Evolutionary conservation across 495 filamentous ascomycete species (phyloP).

Genomic region (Bacidia rubella): DNA sequence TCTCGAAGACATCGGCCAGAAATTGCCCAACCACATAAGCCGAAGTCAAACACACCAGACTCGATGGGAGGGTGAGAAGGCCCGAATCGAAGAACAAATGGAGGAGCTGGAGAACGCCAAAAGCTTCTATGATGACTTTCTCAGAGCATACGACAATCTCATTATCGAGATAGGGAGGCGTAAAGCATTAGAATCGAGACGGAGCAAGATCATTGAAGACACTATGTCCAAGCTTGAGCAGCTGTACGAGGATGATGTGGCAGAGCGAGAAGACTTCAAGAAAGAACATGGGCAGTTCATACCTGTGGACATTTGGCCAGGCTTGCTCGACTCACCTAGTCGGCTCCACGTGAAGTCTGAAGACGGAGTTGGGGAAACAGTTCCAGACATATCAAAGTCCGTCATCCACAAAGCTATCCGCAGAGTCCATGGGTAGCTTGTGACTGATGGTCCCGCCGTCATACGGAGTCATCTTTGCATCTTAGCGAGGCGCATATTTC

Average conservation of each 20-base stretch:
- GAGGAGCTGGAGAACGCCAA: slow-evolving; percentile 59
- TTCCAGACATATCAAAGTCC: slow-evolving; percentile 18
- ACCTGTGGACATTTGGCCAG: slow-evolving; percentile 82
- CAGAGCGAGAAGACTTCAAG: slow-evolving; percentile 64
- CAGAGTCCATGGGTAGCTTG: slow-evolving; percentile 9
- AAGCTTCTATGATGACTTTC: slow-evolving; percentile 70
- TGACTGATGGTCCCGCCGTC: neutral
- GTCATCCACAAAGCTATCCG: slow-evolving; percentile 18
- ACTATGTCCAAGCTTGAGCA: slow-evolving; percentile 62
- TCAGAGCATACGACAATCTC: slow-evolving; percentile 69
- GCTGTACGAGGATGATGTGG: slow-evolving; percentile 59
- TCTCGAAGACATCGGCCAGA: slow-evolving; percentile 50
- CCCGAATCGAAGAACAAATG: slow-evolving; percentile 50
- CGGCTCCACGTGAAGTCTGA: slow-evolving; percentile 40
- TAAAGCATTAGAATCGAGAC: slow-evolving; percentile 52
- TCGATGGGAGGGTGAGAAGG: slow-evolving; percentile 63
- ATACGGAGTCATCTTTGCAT: neutral
- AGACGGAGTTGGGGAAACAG: slow-evolving; percentile 17
- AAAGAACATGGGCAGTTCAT: slow-evolving; percentile 73
- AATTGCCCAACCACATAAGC: slow-evolving; percentile 53
- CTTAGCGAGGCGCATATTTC: neutral
- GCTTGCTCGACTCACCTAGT: slow-evolving; percentile 45
- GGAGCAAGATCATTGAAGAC: slow-evolving; percentile 59
- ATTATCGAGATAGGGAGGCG: slow-evolving; percentile 71
- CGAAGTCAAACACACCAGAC: slow-evolving; percentile 56